Evolutionary conservation across 2,329 filamentous ascomycete genomes (phyloP).

Genomic region (Phaeosphaeriaceae sp.): DNA sequence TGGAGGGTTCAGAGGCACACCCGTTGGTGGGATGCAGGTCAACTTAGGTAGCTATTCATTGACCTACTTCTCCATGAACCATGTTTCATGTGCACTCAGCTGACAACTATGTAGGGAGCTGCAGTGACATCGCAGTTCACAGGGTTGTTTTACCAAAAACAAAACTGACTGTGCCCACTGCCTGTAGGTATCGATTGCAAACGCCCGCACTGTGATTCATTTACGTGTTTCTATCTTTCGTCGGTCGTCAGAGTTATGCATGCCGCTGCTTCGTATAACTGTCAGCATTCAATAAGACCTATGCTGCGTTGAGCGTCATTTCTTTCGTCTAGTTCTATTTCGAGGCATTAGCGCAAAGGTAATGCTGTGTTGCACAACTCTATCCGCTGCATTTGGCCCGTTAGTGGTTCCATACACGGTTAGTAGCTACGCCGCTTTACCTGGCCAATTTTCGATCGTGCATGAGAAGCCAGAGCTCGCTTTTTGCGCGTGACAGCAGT

Average conservation of each 20-base stretch:
- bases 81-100: constrained; percentile 33
- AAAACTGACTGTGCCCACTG: constrained; percentile 13
- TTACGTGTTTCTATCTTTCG: constrained; percentile 12
- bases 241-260: constrained; percentile 37
- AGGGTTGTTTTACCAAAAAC: constrained; percentile 19
- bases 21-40: constrained; percentile 31
- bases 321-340: constrained; percentile 41
- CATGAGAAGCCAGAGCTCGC: constrained; percentile 30
- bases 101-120: constrained; percentile 5
- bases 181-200: constrained; percentile 27
- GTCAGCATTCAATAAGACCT: constrained; percentile 44
- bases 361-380: constrained; percentile 40
- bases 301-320: constrained; percentile 27
- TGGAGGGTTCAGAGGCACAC: constrained; percentile 23
- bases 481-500: constrained; percentile 37
- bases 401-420: constrained; percentile 25
- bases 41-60: constrained; percentile 18
- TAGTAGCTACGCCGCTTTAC: constrained; percentile 40
- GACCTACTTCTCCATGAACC: constrained; percentile 19
- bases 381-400: constrained; percentile 35
- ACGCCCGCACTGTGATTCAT: constrained; percentile 8
- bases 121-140: constrained; percentile 22
- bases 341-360: constrained; percentile 36
- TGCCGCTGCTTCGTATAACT: constrained; percentile 32
- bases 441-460: constrained; percentile 20